phyloP scores from a whole-genome alignment of 2,329 filamentous ascomycete genomes.

The Aspergillus glaucus region DNA sequence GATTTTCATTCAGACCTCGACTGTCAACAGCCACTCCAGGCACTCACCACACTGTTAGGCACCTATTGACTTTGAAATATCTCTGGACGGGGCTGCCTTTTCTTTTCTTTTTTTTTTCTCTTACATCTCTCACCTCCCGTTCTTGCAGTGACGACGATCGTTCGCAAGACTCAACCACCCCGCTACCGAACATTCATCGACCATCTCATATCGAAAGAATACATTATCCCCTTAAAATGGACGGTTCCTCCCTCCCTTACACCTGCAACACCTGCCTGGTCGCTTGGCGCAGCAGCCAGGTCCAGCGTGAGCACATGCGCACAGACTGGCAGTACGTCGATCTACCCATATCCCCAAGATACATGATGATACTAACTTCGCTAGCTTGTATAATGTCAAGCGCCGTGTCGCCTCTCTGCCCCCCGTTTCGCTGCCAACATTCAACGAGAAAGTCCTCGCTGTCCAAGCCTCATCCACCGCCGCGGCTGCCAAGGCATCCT shows the following conservation, averaged over 20 bases:
- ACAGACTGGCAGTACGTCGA: conserved; percentile 90
- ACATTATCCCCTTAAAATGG: conserved; percentile 8
- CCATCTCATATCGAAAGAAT: not conserved
- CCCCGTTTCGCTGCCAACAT: conserved; percentile 84
- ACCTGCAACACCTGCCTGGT: conserved; percentile 98
- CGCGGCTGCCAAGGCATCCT: conserved; percentile 80
- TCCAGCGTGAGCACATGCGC: conserved; percentile 94
- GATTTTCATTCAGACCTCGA: conserved; percentile 8
- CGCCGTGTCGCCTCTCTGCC: conserved; percentile 84
- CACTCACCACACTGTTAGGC: not conserved
- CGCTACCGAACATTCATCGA: not conserved
- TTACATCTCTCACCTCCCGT: not conserved
- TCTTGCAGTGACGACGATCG: not conserved
- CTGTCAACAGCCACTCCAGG: not conserved
- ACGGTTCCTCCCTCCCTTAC: conserved; percentile 66
- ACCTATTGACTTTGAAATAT: no score
- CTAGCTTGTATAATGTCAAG: conserved; percentile 89
- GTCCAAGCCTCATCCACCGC: conserved; percentile 79
- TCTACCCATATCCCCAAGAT: conserved; percentile 2
- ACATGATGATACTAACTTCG: conserved; percentile 2
- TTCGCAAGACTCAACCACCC: not conserved
- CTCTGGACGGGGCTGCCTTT: not conserved
- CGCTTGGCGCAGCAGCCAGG: conserved; percentile 86
- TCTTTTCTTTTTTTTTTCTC: no score
- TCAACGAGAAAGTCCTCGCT: conserved; percentile 90